phyloP scores from a whole-genome alignment of 2,329 filamentous ascomycete genomes.

The Colletotrichum theobromicola region DNA sequence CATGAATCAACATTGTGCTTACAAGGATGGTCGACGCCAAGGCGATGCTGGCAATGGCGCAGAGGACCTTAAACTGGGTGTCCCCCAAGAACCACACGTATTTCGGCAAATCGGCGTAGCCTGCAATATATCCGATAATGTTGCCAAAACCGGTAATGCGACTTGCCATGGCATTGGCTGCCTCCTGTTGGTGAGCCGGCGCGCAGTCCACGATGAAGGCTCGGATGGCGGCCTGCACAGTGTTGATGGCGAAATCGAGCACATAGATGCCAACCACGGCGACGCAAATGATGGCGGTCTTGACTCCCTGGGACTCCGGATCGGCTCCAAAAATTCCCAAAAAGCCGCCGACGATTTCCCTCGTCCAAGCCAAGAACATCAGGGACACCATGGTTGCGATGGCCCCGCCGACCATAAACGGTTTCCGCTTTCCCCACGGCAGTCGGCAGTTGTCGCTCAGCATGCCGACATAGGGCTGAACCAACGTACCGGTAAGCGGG shows the following conservation, averaged over 20 bases:
- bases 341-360: constrained; percentile 72
- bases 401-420: constrained; percentile 78
- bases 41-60: constrained; percentile 79
- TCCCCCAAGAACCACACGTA: constrained; percentile 81
- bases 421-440: constrained; percentile 78
- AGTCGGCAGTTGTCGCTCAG: constrained; percentile 79
- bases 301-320: constrained; percentile 67
- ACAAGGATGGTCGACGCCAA: constrained; percentile 73
- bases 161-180: constrained; percentile 93
- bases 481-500: constrained; percentile 77
- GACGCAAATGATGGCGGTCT: constrained; percentile 71
- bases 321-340: constrained; percentile 75
- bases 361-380: constrained; percentile 75
- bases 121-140: constrained; percentile 87
- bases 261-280: constrained; percentile 89
- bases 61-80: constrained; percentile 92
- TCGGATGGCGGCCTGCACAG: constrained; percentile 90
- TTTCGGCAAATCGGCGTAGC: constrained; percentile 79
- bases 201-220: constrained; percentile 94
- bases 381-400: constrained; percentile 71
- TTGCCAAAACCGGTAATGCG: constrained; percentile 87
- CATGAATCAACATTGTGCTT: constrained; percentile 72
- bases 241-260: constrained; percentile 94
- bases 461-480: constrained; percentile 85
- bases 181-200: constrained; percentile 90